Base-by-base conservation (phyloP, 192 early-diverging fungal species). In the Coemansia sp. region DNA sequence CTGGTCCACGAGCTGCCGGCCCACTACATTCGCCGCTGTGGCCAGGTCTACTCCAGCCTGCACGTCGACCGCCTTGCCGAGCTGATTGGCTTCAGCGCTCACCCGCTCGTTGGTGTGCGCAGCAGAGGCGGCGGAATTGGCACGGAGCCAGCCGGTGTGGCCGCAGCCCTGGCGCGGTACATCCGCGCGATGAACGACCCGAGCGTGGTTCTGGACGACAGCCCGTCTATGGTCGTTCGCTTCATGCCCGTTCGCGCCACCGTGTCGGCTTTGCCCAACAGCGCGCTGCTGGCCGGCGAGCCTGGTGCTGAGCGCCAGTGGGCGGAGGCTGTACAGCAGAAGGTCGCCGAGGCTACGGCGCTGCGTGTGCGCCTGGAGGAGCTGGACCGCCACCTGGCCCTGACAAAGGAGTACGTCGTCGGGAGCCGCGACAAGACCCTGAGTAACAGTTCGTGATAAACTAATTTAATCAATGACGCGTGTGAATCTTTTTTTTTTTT, bases 361-460 rank as follows among this genome's bases (percentile, higher is more conserved):
- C 68, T 84, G 41, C 61, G 64, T 15, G 13, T 49, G 18, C 61
- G 66, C 8, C 61, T 84, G 38, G 52, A 39, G 44, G 53, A 63
- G 15, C 40, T 79, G 38, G 81, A 84, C 69, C 69, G 66, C 7
- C 81, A 79, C 43, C 62, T 84, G 43, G 81, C 81, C 9, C 66
- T 79, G 52, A 71, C 81, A 16, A 66, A 53, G 43, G 81, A 84
- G 44, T 75, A 76, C 47, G 53, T 60, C 12, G 12, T 66, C 2
- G 57, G 39, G 15, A 27, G 61, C 8, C 74, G 68, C 31, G 79
- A 76, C 39, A 65, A 68, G 65, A 1, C 43, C 46, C 10, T 22
- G 20, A 40, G 5, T 36, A 24, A 20, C 58, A 65, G 50, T 11
- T 33, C 34, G 1, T 52, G 33, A 24, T 44, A 27, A 52, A n/a